Percentiles rank a stretch among this genome's conserved stretches.
phyloP scores from a whole-genome alignment of 805 yeast species.

The Wickerhamomyces tratensis region DNA sequence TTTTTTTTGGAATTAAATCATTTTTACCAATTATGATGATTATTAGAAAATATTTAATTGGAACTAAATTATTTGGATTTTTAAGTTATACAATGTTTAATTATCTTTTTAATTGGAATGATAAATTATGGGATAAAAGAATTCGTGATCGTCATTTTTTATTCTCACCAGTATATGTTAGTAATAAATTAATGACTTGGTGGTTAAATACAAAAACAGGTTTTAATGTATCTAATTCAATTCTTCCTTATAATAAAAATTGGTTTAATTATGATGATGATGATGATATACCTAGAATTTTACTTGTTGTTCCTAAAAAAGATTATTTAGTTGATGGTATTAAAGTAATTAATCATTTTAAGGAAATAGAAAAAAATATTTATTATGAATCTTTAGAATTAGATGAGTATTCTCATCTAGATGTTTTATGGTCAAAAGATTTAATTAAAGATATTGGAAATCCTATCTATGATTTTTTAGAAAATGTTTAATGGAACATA shows the following conservation, averaged over 20 bases:
- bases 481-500: slow-evolving; percentile 48
- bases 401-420: slow-evolving; percentile 72
- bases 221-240: slow-evolving; percentile 26
- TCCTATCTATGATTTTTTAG: slow-evolving; percentile 24
- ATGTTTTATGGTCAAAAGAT: slow-evolving; percentile 88
- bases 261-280: slow-evolving; percentile 42
- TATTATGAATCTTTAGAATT: slow-evolving; percentile 27
- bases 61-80: slow-evolving; percentile 44
- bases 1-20: slow-evolving; percentile 66
- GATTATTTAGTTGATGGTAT: slow-evolving; percentile 77
- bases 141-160: slow-evolving; percentile 68
- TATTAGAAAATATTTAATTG: slow-evolving; percentile 41
- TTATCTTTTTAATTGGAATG: slow-evolving; percentile 83
- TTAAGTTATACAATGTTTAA: slow-evolving; percentile 78
- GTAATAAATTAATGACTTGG: slow-evolving; percentile 82
- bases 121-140: slow-evolving; percentile 59
- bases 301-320: slow-evolving; percentile 59
- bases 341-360: slow-evolving; percentile 54
- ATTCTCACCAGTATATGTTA: slow-evolving; percentile 78
- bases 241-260: slow-evolving; percentile 39
- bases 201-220: slow-evolving; percentile 58
- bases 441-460: slow-evolving; percentile 56
- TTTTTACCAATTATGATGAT: slow-evolving; percentile 70
- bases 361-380: slow-evolving; percentile 37
- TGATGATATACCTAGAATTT: slow-evolving; percentile 43